phyloP scores from a whole-genome alignment of 305 asterid species.

The Rubia peregrina region DNA sequence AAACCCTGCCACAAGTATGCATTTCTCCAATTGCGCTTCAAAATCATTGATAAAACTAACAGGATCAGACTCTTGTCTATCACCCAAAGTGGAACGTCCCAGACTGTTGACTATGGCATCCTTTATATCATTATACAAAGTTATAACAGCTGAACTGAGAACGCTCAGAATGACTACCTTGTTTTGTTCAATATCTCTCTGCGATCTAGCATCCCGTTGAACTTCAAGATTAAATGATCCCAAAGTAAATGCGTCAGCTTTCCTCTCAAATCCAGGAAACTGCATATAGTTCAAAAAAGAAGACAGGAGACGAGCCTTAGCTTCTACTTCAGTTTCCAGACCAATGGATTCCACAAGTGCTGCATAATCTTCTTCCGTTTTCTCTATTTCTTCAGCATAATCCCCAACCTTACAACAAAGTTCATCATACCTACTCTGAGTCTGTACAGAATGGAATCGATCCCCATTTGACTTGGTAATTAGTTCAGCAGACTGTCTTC shows the following conservation, averaged over 20 bases:
- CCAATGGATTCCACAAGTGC: slow-evolving; percentile 68
- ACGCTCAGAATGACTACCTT: slow-evolving; percentile 40
- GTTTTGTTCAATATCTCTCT: slow-evolving; percentile 43
- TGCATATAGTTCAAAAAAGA: slow-evolving; percentile 56
- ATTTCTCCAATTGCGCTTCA: slow-evolving; percentile 82
- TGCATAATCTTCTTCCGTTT: slow-evolving; percentile 62
- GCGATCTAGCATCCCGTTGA: slow-evolving; percentile 28
- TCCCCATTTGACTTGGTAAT: slow-evolving; percentile 39
- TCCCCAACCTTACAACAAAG: slow-evolving; percentile 66
- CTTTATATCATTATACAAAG: slow-evolving; percentile 58
- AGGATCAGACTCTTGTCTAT: slow-evolving; percentile 40
- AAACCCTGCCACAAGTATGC: slow-evolving; percentile 67
- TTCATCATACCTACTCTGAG: slow-evolving; percentile 60
- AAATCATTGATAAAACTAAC: slow-evolving; percentile 55
- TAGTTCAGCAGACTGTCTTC: slow-evolving; percentile 80
- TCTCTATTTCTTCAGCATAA: slow-evolving; percentile 78
- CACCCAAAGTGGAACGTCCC: slow-evolving; percentile 39
- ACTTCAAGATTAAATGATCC: slow-evolving; percentile 37
- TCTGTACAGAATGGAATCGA: slow-evolving; percentile 35
- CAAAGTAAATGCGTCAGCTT: slow-evolving; percentile 34
- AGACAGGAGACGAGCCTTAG: slow-evolving; percentile 71
- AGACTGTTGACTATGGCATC: slow-evolving; percentile 40
- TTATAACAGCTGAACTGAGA: slow-evolving; percentile 52
- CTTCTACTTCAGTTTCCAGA: slow-evolving; percentile 64
- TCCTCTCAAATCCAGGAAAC: slow-evolving; percentile 41